Conservation (phyloP, 129 eudicot species). For the Oenanthe sinensis region DNA sequence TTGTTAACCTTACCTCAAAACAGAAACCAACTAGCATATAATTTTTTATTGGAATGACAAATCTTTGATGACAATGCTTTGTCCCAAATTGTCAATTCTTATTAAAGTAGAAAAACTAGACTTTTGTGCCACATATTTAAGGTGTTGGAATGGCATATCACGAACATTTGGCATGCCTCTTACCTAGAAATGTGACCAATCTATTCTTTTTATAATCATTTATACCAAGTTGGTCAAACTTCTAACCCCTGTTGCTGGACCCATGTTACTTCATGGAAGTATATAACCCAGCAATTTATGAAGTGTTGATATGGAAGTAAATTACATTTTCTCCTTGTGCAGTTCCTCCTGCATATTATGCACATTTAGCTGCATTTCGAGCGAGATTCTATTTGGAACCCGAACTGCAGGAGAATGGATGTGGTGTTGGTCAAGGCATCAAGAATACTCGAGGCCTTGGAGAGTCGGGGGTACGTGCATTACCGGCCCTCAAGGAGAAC, state of each 20-base stretch:
- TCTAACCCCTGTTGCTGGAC: neutral
- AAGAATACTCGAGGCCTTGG: slow-evolving; percentile 27
- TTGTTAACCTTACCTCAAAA: neutral
- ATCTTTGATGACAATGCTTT: neutral
- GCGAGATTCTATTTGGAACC: slow-evolving; percentile 73
- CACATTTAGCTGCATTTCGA: slow-evolving; percentile 74
- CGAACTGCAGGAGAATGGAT: slow-evolving; percentile 32
- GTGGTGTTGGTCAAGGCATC: slow-evolving; percentile 17
- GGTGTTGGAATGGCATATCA: neutral
- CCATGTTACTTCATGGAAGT: neutral
- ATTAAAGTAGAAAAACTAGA: neutral
- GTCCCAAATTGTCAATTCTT: neutral
- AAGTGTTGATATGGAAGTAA: neutral
- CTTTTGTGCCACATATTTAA: no score
- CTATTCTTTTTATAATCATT: neutral
- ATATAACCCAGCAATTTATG: neutral
- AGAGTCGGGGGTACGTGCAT: slow-evolving; percentile 41
- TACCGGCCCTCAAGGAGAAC: slow-evolving; percentile 68
- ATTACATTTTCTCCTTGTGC: slow-evolving; percentile 8
- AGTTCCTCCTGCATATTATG: slow-evolving; percentile 81
- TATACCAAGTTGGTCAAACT: neutral
- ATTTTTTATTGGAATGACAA: neutral
- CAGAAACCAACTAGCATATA: neutral
- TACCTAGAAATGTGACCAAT: neutral
- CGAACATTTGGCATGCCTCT: neutral